These are phyloP conservation scores for Cudoniella acicularis DNA, from an alignment of 495 filamentous ascomycete species.

Conservation along the genomic window DNA sequence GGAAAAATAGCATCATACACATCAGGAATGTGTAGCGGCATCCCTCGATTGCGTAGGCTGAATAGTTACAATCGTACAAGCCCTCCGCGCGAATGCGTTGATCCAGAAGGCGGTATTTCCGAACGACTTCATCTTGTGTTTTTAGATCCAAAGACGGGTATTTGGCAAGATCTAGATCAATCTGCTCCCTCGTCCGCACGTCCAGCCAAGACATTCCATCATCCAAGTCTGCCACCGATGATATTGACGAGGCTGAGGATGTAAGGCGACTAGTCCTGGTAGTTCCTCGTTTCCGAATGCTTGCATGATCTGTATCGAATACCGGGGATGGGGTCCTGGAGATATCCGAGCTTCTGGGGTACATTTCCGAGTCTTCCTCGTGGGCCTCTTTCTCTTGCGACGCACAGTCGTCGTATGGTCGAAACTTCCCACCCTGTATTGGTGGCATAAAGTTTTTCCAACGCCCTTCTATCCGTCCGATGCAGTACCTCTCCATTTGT, in stretches of 20 bases:
- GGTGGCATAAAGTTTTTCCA: conserved; percentile 92
- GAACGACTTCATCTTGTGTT: conserved; percentile 75
- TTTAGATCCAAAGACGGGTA: conserved; percentile 75
- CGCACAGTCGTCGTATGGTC: conserved; percentile 43
- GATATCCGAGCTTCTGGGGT: conserved; percentile 39
- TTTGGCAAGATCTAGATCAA: conserved; percentile 70
- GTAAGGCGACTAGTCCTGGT: conserved; percentile 15
- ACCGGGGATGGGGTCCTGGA: conserved; percentile 58
- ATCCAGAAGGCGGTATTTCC: conserved; percentile 74
- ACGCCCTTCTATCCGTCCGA: conserved; percentile 74
- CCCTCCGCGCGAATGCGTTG: conserved; percentile 67
- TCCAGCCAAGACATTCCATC: conserved; percentile 63
- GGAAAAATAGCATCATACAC: conserved; percentile 55
- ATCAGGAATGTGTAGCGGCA: conserved; percentile 75
- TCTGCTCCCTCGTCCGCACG: conserved; percentile 67
- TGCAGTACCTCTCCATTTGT: conserved; percentile 77
- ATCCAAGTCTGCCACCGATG: conserved; percentile 41
- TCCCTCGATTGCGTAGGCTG: conserved; percentile 70
- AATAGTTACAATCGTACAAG: conserved; percentile 85
- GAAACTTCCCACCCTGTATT: conserved; percentile 87
- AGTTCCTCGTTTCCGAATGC: conserved; percentile 20
- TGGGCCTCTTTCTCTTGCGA: conserved; percentile 37
- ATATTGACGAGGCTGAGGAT: conserved; percentile 37
- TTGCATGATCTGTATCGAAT: conserved; percentile 53
- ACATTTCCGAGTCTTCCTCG: conserved; percentile 37